A percentile compares a stretch with the other conserved stretches of the same genome.
These are phyloP conservation scores for Leucosporidium scottii DNA, from an alignment of 768 basidiomycete genomes.

Conservation along the genomic window DNA sequence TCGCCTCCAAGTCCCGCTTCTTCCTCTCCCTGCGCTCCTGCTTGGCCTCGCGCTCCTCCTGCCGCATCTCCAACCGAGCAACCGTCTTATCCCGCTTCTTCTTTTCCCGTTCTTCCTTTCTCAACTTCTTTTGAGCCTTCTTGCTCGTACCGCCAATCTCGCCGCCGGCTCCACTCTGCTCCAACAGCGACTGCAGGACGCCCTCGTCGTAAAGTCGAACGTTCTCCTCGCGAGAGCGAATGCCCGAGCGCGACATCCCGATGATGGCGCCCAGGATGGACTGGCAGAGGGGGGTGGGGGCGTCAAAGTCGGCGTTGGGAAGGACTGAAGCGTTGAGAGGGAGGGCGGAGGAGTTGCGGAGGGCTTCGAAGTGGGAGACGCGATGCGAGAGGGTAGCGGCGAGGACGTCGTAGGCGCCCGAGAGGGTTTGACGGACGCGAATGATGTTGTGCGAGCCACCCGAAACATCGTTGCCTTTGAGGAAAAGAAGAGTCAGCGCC, in stretches of 20 bases:
- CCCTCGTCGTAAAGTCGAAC: conserved; percentile 6
- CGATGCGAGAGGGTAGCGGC: conserved; percentile 57
- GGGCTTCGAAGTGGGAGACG: conserved; percentile 43
- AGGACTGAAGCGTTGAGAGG: conserved; percentile 4
- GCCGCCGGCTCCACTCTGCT: background rate
- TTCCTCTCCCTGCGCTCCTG: conserved; percentile 1
- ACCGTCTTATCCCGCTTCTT: conserved; percentile 21
- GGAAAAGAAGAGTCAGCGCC: background rate
- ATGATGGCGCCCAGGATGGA: conserved; percentile 26
- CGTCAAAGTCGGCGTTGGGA: conserved; percentile 26
- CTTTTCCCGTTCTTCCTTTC: conserved; percentile 12
- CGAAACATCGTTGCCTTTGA: conserved; percentile 82
- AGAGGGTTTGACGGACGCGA: conserved; percentile 72
- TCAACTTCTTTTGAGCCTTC: conserved; percentile 15
- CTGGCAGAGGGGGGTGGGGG: background rate
- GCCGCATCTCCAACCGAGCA: conserved; percentile 23
- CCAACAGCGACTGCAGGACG: conserved; percentile 15
- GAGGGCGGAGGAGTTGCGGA: background rate
- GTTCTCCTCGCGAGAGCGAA: conserved; percentile 10
- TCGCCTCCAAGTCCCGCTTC: conserved; percentile 8
- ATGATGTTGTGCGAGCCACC: conserved; percentile 75
- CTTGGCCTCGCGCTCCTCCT: conserved; percentile 15
- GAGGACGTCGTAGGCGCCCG: conserved; percentile 62
- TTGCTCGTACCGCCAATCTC: background rate
- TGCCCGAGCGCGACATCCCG: conserved; percentile 23